phyloP scores from a whole-genome alignment of 805 yeast genomes.

The Scheffersomyces amazonensis region DNA sequence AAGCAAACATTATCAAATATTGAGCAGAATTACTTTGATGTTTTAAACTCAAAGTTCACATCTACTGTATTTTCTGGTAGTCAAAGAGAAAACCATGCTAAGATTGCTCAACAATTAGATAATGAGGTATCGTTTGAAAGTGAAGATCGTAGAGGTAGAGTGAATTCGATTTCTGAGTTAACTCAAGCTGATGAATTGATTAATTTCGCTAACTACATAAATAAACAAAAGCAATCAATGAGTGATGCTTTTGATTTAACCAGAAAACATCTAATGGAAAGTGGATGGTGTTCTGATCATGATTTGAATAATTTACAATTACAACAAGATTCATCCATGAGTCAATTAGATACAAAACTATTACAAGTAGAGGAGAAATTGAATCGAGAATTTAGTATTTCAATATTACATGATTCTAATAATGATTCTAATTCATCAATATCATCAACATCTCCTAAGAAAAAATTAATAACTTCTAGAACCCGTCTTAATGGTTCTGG shows the following conservation, averaged over 20 bases:
- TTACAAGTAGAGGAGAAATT: conserved; percentile 35
- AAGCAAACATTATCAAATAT: conserved; percentile 25
- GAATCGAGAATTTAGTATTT: conserved; percentile 24
- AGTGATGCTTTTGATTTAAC: conserved; percentile 33
- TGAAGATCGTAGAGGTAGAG: conserved; percentile 1
- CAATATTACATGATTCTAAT: conserved; percentile 13
- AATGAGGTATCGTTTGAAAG: background rate
- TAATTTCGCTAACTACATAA: conserved; percentile 30
- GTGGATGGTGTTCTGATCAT: conserved; percentile 43
- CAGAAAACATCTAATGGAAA: conserved; percentile 24
- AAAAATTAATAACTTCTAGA: background rate
- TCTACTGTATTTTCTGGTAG: background rate
- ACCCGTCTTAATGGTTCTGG: background rate
- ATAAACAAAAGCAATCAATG: conserved; percentile 30
- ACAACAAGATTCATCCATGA: conserved; percentile 34
- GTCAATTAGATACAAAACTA: conserved; percentile 37
- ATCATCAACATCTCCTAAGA: background rate
- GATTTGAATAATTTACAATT: conserved; percentile 38
- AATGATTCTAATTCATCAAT: background rate
- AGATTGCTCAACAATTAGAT: background rate
- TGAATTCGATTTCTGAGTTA: conserved; percentile 20
- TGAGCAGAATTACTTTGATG: conserved; percentile 35
- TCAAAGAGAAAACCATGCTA: background rate
- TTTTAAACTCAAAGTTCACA: conserved; percentile 10
- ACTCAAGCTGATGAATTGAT: conserved; percentile 18